Base-by-base conservation (phyloP, 148 eudicot species). In the Heliosperma pusillum region DNA sequence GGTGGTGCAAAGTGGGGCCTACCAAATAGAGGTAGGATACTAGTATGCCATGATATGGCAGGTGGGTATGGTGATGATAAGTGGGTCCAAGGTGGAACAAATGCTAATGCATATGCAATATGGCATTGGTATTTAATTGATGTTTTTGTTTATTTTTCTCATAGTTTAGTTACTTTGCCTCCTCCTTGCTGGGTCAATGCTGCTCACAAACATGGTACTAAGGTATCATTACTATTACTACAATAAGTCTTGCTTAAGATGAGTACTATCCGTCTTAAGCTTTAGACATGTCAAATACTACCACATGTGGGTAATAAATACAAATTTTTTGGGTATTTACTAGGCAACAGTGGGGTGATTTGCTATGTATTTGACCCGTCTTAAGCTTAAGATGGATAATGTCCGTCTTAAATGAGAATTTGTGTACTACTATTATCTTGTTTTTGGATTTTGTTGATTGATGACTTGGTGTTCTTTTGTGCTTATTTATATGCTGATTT, bases 61-160 rank as follows among this genome's bases (percentile, higher is more conserved):
- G 98, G 98, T 61, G 98, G 97, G 55, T 94, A 94, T 47, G 63
- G 60, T 20, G 98, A 91, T 63, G 98, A 94, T 83, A 90, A 82
- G 79, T 90, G 92, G 89, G 85, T 90, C 0, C 98, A 94, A 75
- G 98, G 97, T 0, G 93, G 93, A 69, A 66, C 7, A 2, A 86
- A 90, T 79, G 72, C 86, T 2, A 90, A 85, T 30, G 98, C 93
- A 22, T 94, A 90, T 79, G 82, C 86, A 17, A 90, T 94, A 33
- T 91, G 98, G 98, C 98, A 94, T 73, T 94, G 98, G 98, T 87
- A 90, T 79, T 87, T 91, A 85, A 94, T 91, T 22, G 96, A 94
- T 85, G 93, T 94, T 53, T 94, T 94, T 68, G 93, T 94, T 0
- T 94, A 94, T 73, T 94, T 94, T 81, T 91, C 98, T 67, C 98